A percentile compares a stretch with the other conserved stretches of the same genome.
Conservation (phyloP, 2,329 filamentous ascomycete species). For the Colletotrichum brevisporum region DNA sequence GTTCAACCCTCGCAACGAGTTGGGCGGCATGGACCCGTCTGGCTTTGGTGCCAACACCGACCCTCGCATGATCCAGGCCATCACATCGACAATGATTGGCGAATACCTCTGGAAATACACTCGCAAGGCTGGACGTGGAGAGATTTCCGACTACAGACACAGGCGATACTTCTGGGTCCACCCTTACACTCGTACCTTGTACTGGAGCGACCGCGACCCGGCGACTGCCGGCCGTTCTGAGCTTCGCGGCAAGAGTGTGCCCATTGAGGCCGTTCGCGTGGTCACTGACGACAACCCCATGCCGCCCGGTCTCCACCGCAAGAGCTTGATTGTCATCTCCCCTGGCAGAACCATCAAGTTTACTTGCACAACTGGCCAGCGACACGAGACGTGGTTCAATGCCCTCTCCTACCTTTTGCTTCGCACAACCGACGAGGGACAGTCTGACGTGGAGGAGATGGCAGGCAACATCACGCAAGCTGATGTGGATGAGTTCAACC, state of each 20-base stretch:
- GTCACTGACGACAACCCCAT: slow-evolving; percentile 95
- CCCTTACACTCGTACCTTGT: slow-evolving; percentile 94
- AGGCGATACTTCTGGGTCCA: slow-evolving; percentile 99
- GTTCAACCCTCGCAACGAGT: slow-evolving; percentile 80
- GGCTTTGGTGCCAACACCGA: slow-evolving; percentile 83
- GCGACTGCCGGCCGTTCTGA: slow-evolving; percentile 83
- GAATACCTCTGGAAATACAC: slow-evolving; percentile 99
- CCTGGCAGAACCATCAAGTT: slow-evolving; percentile 93
- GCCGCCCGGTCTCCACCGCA: slow-evolving; percentile 93
- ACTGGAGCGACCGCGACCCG: slow-evolving; percentile 96
- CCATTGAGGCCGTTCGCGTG: slow-evolving; percentile 92
- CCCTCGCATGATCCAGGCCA: slow-evolving; percentile 98
- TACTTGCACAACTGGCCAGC: slow-evolving; percentile 91
- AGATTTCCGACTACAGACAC: slow-evolving; percentile 91
- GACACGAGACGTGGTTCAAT: slow-evolving; percentile 99
- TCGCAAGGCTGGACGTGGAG: slow-evolving; percentile 89
- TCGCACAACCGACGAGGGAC: slow-evolving; percentile 77
- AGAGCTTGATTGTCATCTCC: slow-evolving; percentile 91
- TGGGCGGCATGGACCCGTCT: slow-evolving; percentile 62
- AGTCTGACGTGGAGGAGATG: slow-evolving; percentile 72
- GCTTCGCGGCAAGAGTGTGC: slow-evolving; percentile 86
- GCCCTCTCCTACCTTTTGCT: slow-evolving; percentile 93
- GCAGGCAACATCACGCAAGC: slow-evolving; percentile 71
- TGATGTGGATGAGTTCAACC: slow-evolving; percentile 87
- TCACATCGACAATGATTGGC: slow-evolving; percentile 99